Evolutionary conservation across 345 rosid genomes (phyloP), one percentile per base, ranked within the genome.

Genomic region (Heritiera fomes): DNA sequence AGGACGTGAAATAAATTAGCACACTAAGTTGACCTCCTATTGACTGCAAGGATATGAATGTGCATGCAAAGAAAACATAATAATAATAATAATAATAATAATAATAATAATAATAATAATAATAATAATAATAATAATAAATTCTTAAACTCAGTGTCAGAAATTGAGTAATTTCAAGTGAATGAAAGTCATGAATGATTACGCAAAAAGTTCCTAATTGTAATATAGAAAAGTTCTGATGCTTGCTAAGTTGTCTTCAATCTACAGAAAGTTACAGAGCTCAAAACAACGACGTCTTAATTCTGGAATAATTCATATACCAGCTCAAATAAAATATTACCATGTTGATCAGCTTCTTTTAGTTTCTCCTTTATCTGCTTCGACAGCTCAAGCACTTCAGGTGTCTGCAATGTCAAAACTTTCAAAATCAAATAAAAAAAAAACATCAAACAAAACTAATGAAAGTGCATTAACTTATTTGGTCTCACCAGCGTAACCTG

Each of bases 301-400:
- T 46, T 68, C 73, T 46, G 55, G 55, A 71, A 38, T n/a, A 55
- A 5, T 9, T 56, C n/a, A 6, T 6, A 45, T 56, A 38, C 61
- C 52, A 52, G 7, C n/a, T 30, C 49, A 52, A 32, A 52, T n/a
- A 55, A 55, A 55, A 32, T 15, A 55, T 82, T 89, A 97, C 99
- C 99, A 61, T 86, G 81, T 83, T 84, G 91, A 84, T 94, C 98
- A 84, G 89, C 97, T 87, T 97, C 98, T 86, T 94, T 94, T 78
- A 94, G 84, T 87, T 97, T 97, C 87, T 94, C 94, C 87, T 90
- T 97, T 53, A 94, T 92, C 91, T 89, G 93, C 86, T 93, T 91
- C 6, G 98, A 97, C n/a, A 97, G 58, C 82, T 97, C 98, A 45
- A 86, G 84, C 20, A 87, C 82, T 87, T 94, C 98, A 2, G 93